Evolutionary conservation across 345 rosid genomes (phyloP).

Genomic region (Aegle marmelos): DNA sequence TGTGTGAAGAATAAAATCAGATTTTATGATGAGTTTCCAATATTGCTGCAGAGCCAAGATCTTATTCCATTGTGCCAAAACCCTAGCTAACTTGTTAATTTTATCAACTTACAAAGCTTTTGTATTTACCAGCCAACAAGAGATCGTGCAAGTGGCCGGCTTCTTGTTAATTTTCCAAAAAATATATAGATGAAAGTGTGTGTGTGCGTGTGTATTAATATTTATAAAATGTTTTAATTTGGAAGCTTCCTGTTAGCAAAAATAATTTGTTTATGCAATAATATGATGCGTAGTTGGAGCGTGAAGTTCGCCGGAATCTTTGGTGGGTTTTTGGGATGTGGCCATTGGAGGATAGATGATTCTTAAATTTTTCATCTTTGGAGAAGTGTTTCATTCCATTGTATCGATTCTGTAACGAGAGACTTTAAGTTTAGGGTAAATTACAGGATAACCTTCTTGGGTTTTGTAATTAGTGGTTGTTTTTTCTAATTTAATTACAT

Average conservation of each 20-base stretch:
- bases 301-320: not conserved
- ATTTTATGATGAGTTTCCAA: not conserved
- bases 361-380: not conserved
- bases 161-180: not conserved
- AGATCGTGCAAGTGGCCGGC: constrained; percentile 11
- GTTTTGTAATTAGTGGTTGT: not conserved
- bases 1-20: constrained; percentile 5
- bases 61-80: constrained; percentile 2
- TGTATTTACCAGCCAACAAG: not conserved
- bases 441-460: not conserved
- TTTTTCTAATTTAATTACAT: not conserved
- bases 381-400: not conserved
- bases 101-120: not conserved
- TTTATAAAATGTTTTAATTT: not conserved
- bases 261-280: not conserved
- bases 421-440: not conserved
- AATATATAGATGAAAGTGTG: not conserved
- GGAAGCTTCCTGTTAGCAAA: not conserved
- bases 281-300: not conserved
- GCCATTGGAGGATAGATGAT: not conserved
- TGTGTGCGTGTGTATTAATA: not conserved
- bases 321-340: not conserved
- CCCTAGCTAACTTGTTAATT: not conserved
- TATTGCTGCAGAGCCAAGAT: not conserved
- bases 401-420: not conserved